Conservation (phyloP, 164 flowering plant species). For the Aristolochia fimbriata region DNA sequence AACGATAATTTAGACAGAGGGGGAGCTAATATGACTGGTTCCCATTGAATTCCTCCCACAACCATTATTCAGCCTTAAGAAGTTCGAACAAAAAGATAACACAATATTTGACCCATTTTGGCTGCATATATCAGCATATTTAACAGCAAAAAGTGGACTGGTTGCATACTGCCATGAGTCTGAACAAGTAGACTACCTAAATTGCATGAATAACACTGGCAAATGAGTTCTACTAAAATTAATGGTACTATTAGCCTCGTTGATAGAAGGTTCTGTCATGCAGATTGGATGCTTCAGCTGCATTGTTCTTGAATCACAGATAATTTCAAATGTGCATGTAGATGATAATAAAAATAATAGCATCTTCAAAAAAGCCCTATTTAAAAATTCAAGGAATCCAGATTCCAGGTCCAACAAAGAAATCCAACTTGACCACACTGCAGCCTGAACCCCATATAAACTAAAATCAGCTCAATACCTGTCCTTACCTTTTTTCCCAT, state of each 20-base stretch:
- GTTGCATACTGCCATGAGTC: not conserved
- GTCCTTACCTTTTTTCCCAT: not conserved
- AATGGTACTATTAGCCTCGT: constrained; percentile 36
- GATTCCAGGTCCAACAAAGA: not conserved
- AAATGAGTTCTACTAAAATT: not conserved
- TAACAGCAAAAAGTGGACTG: not conserved
- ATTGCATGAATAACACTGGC: not conserved
- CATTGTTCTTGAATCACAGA: constrained; percentile 33
- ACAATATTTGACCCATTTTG: not conserved
- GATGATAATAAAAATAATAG: constrained; percentile 28
- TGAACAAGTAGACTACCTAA: not conserved
- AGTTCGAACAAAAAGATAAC: too few species aligned
- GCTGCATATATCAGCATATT: too few species aligned
- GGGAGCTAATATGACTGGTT: too few species aligned
- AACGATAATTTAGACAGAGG: too few species aligned
- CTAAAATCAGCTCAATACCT: not conserved
- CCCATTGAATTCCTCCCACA: too few species aligned
- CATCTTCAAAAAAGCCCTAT: not conserved
- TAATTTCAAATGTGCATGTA: constrained; percentile 55
- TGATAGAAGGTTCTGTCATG: constrained; percentile 66
- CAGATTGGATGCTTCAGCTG: constrained; percentile 58
- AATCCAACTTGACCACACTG: not conserved
- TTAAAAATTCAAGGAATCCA: not conserved
- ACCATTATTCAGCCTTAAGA: too few species aligned
- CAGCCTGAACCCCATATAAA: not conserved